Evolutionary conservation across 2,329 filamentous ascomycete genomes (phyloP).

Genomic region (Ambrosiella cleistominuta): DNA sequence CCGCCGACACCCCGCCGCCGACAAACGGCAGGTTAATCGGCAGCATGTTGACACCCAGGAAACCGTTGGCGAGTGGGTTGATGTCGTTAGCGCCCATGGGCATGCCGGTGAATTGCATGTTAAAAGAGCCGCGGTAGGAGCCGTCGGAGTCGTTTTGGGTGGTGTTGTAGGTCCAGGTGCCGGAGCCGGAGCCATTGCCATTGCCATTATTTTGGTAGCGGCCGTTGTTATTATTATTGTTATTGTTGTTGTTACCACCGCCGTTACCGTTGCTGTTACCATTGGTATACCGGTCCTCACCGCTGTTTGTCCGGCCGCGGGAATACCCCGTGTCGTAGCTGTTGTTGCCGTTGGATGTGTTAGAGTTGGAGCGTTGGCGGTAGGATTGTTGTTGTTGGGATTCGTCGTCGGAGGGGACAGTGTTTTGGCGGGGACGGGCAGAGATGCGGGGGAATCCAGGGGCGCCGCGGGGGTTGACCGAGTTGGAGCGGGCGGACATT

Average conservation of each 20-base stretch:
- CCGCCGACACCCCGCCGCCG: slow-evolving; percentile 2
- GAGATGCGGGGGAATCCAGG: slow-evolving; percentile 5
- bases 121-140: slow-evolving; percentile 3
- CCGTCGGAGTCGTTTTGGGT: not conserved
- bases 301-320: not conserved
- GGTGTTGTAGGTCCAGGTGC: not conserved
- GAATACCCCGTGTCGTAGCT: not conserved
- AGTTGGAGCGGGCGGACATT: slow-evolving; percentile 4
- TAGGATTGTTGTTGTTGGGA: not conserved
- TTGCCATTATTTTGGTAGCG: not conserved
- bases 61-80: slow-evolving; percentile 4
- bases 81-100: not conserved
- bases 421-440: not conserved
- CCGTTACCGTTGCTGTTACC: not conserved
- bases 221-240: not conserved
- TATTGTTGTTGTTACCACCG: not conserved
- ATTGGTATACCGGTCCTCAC: not conserved
- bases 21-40: slow-evolving; percentile 5
- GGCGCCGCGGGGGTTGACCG: slow-evolving; percentile 6
- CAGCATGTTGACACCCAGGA: slow-evolving; percentile 2
- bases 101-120: slow-evolving; percentile 7
- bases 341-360: not conserved
- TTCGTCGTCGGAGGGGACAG: not conserved
- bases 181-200: not conserved
- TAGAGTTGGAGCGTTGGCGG: not conserved